Evolutionary conservation across 2,329 filamentous ascomycete species (phyloP).

Genomic region (Exophiala bonariae): DNA sequence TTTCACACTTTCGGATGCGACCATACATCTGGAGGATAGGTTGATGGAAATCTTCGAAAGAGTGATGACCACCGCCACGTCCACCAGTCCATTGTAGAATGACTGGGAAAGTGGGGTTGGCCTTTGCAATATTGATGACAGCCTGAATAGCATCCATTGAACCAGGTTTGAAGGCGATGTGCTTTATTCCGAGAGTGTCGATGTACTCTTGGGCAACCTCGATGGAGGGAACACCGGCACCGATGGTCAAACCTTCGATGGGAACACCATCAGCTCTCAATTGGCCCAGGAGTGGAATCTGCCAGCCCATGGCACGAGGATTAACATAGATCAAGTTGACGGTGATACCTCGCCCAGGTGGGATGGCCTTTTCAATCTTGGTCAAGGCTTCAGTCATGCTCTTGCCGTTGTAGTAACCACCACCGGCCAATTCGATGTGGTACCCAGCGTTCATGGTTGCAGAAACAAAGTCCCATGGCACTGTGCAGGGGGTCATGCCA

Average conservation of each 20-base stretch:
- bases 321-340: constrained; percentile 92
- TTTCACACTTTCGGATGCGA: constrained; percentile 79
- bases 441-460: constrained; percentile 95
- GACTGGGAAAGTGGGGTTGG: constrained; percentile 91
- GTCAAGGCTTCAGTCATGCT: constrained; percentile 78
- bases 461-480: constrained; percentile 87
- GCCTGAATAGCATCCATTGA: constrained; percentile 84
- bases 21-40: constrained; percentile 89
- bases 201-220: constrained; percentile 94
- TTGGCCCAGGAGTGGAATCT: constrained; percentile 79
- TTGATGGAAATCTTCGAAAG: constrained; percentile 92
- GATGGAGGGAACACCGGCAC: constrained; percentile 88
- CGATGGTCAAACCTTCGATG: constrained; percentile 89
- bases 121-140: constrained; percentile 89
- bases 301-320: constrained; percentile 86
- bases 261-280: constrained; percentile 82
- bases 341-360: constrained; percentile 81
- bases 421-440: constrained; percentile 85
- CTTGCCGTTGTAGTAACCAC: constrained; percentile 82
- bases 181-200: constrained; percentile 85
- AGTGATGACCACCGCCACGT: constrained; percentile 90
- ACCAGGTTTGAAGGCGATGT: constrained; percentile 92
- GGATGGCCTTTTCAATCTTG: constrained; percentile 83
- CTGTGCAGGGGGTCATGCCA: constrained; percentile 89
- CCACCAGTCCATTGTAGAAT: constrained; percentile 94